Base-by-base conservation (phyloP, 1,284 basidiomycete genomes). In the Naganishia albida region DNA sequence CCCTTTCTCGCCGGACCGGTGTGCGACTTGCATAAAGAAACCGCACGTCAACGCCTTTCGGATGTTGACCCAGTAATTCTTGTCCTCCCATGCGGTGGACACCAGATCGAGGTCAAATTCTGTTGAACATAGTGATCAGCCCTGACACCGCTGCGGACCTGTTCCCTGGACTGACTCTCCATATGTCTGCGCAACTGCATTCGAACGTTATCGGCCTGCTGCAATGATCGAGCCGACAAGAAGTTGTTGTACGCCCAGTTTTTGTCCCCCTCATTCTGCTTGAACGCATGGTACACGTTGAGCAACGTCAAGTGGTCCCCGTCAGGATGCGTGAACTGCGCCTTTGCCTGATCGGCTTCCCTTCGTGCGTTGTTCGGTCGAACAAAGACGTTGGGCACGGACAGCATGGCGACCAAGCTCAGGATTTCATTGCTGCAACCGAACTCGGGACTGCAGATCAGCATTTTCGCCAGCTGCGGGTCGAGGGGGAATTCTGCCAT, bases 401-500 rank as follows among this genome's bases (percentile, higher is more conserved):
- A 95, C 62, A 99, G 83, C 94, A 98, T 98, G 0, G 95, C 90
- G 0, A 92, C 92, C 65, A 99, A 92, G 0, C 90, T 93, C 64
- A 99, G 80, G 60, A 98, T 90, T 77, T 99, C 96, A 74, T 97
- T 94, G 69, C 90, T 93, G 80, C 95, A 99, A 66, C 87, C 87
- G 82, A 98, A 97, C 76, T 97, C 92, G 15, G 93, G 90, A 73
- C 91, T 94, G 69, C 88, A 86, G 68, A 98, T 93, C 64, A 99
- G 85, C 86, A 96, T 90, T 80, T 98, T 95, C 50, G 95, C 87
- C 70, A 97, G 85, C 82, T 98, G 95, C 38, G 96, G 95, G 76
- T 99, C 96, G 30, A 99, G 84, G 16, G 95, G 95, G 81, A 99
- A 97, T 71, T 98, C 94, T 13, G 95, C 95, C 95, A 99, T 98